phyloP scores from a whole-genome alignment of 768 basidiomycete genomes.

The Plicaturopsis crispa region DNA sequence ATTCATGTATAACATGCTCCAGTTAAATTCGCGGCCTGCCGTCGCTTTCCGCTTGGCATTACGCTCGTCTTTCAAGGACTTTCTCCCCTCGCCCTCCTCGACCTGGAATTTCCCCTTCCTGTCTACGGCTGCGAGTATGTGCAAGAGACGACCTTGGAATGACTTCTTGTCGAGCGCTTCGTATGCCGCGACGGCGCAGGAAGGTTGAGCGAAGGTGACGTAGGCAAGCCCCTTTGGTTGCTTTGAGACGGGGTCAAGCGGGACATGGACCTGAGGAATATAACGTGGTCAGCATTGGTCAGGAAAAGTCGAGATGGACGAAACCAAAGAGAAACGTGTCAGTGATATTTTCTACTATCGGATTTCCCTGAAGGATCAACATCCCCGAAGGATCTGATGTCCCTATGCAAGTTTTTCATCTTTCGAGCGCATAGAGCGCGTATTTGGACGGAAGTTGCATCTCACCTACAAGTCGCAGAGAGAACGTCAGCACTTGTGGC shows the following conservation, averaged over 20 bases:
- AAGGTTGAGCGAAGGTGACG: constrained; percentile 38
- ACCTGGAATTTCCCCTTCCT: constrained; percentile 39
- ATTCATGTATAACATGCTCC: constrained; percentile 96
- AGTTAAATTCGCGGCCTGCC: constrained; percentile 80
- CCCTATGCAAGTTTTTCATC: constrained; percentile 49
- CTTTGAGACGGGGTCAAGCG: constrained; percentile 37
- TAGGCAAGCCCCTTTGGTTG: constrained; percentile 58
- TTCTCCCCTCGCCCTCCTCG: constrained; percentile 34
- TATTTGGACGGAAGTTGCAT: too few species aligned
- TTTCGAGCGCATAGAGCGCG: constrained; percentile 7
- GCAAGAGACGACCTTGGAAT: constrained; percentile 88
- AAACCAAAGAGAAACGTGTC: constrained; percentile 16
- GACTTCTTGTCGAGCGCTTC: constrained; percentile 72
- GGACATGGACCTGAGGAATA: constrained; percentile 43
- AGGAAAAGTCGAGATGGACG: not conserved
- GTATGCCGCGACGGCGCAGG: constrained; percentile 61
- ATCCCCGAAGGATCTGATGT: constrained; percentile 58
- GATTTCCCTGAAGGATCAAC: constrained; percentile 49
- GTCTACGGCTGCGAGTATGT: constrained; percentile 82
- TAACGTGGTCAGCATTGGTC: constrained; percentile 4
- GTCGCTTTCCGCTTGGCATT: constrained; percentile 54
- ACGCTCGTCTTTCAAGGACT: constrained; percentile 51
- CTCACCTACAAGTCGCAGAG: constrained; percentile 29
- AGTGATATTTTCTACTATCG: constrained; percentile 57
- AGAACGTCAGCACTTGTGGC: constrained; percentile 5